Conservation (phyloP, 2,329 filamentous ascomycete genomes). For the Ophiosphaerella herpotricha region DNA sequence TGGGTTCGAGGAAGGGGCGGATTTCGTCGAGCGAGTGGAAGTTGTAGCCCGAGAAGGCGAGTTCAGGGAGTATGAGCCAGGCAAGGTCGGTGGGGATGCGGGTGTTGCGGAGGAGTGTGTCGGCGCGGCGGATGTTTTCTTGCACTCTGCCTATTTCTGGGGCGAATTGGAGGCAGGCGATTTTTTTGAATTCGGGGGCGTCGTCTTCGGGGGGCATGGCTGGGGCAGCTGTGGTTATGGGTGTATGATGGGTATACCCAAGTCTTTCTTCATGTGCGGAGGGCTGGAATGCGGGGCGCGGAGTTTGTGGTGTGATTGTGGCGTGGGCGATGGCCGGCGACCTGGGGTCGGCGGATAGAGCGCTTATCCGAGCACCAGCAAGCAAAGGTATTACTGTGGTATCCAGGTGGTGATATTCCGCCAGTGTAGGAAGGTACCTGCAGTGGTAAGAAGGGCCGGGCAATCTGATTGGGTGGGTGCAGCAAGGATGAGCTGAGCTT, state of each 20-base stretch:
- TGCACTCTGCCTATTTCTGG: conserved; percentile 71
- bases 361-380: too few species aligned
- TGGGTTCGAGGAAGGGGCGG: conserved; percentile 68
- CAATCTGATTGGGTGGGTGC: conserved; percentile 2
- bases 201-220: conserved; percentile 1
- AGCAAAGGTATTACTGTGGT: too few species aligned
- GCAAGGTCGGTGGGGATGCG: conserved; percentile 56
- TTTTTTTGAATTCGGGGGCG: conserved; percentile 61
- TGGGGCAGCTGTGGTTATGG: too few species aligned
- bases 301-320: too few species aligned
- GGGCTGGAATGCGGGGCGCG: too few species aligned
- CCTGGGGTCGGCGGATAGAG: too few species aligned
- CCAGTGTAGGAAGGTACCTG: conserved; percentile 4
- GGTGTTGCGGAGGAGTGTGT: conserved; percentile 64
- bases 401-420: background rate
- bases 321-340: too few species aligned
- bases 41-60: conserved; percentile 83
- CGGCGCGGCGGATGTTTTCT: conserved; percentile 71
- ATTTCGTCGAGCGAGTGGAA: conserved; percentile 73
- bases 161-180: conserved; percentile 73
- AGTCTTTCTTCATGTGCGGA: too few species aligned
- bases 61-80: conserved; percentile 73
- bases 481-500: conserved; percentile 13
- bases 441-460: background rate
- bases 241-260: too few species aligned